A percentile compares a stretch with the other conserved stretches of the same genome.
Evolutionary conservation across 768 basidiomycete genomes (phyloP).

Genomic region (Suillus plorans): DNA sequence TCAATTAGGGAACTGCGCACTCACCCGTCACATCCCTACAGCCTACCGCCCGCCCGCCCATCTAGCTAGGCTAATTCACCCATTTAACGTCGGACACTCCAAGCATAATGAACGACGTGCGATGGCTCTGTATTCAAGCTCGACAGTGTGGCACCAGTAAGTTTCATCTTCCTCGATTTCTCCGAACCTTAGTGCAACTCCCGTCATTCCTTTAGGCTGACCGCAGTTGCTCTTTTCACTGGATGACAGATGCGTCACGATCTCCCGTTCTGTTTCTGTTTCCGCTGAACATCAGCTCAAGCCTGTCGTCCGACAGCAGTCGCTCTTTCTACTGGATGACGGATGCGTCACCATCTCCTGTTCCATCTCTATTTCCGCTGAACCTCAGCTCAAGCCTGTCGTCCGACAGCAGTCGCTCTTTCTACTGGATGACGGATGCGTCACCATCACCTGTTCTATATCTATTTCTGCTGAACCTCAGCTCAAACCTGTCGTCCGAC

Average conservation of each 20-base stretch:
- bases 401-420: background rate
- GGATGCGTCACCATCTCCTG: background rate
- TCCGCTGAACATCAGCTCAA: background rate
- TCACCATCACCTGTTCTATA: background rate
- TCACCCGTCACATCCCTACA: background rate
- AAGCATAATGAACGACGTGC: background rate
- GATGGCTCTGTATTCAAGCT: background rate
- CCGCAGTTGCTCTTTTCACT: background rate
- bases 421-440: background rate
- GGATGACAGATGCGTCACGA: background rate
- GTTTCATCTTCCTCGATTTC: background rate
- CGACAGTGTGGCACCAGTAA: background rate
- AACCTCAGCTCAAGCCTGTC: background rate
- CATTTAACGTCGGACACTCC: background rate
- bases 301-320: background rate
- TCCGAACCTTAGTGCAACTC: background rate
- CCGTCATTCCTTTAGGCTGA: background rate
- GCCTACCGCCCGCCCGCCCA: background rate
- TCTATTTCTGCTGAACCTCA: background rate
- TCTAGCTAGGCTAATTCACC: background rate
- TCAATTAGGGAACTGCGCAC: background rate
- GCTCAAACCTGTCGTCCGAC: background rate
- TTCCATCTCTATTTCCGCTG: background rate
- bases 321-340: background rate
- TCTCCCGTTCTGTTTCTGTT: background rate